Base-by-base conservation (phyloP, 768 basidiomycete genomes). In the Udeniomyces megalosporus region DNA sequence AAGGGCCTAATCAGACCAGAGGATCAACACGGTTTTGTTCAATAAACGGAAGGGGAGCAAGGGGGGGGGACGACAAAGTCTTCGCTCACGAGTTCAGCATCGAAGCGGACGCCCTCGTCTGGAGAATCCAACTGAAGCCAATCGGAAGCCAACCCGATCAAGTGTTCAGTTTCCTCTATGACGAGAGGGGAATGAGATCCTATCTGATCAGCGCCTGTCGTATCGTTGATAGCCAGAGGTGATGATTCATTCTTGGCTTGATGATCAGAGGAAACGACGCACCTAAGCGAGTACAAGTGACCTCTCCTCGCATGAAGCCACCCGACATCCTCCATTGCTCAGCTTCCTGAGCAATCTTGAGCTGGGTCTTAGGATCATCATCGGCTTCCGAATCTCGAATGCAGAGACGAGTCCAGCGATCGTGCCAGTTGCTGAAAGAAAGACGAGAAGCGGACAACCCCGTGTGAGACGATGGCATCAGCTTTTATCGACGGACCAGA, bases 61-160 rank as follows among this genome's bases (percentile, higher is more conserved):
- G 31, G 15, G 34, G 8, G 6, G 51, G 15, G 22, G 32, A 14
- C 15, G 15, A 53, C 12, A 31, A 50, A 54, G 5, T 6, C 45
- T 31, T 4, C 11, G 50, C 85, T 74, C 72, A 91, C 91, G 59
- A 93, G 86, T 75, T 93, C 95, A 49, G 90, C 85, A 71, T 99
- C 95, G 69, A 93, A 88, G 49, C 95, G 82, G 58, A 97, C 84
- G 79, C 92, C 89, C 69, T 90, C 88, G 73, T 96, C 91, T 0
- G 81, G 76, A 8, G 88, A 84, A 74, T 99, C 95, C 44, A 99
- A 78, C 72, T 95, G 89, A 3, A 99, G 78, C 95, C 95, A 99
- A 60, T 92, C 88, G 2, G 91, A 90, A 8, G 86, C 78, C 72
- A 95, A 80, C 4, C 78, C 84, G 15, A 87, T 81, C 42, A 86